Evolutionary conservation across 2,329 filamentous ascomycete species (phyloP).

Genomic region (Alternaria hordeiaustralica): DNA sequence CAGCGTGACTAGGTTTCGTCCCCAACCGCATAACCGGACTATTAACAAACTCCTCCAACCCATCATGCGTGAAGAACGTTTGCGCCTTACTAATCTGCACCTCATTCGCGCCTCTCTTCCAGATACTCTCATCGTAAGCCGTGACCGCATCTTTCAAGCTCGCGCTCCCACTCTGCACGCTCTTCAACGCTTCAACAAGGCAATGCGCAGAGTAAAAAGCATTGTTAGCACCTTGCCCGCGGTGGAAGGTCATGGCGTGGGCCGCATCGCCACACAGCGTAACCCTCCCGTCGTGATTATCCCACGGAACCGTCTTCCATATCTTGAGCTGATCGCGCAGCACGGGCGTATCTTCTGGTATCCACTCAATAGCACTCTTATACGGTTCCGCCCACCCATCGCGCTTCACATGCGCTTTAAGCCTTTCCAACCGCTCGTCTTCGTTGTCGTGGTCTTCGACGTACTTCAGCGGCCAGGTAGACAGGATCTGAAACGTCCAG

Average conservation of each 20-base stretch:
- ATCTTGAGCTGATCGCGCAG: conserved; percentile 43
- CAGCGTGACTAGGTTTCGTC: conserved; percentile 37
- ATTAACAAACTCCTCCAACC: conserved; percentile 37
- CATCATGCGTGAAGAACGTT: conserved; percentile 43
- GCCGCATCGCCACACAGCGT: conserved; percentile 49
- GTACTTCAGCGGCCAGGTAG: conserved; percentile 36
- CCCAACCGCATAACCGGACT: conserved; percentile 40
- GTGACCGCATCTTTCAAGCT: conserved; percentile 26
- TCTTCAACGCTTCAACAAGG: conserved; percentile 34
- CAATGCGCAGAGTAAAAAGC: conserved; percentile 44
- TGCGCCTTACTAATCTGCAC: conserved; percentile 42
- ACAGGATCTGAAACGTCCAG: conserved; percentile 46
- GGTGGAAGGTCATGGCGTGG: conserved; percentile 52
- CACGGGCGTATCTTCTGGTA: conserved; percentile 38
- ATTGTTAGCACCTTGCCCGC: conserved; percentile 49
- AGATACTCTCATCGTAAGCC: conserved; percentile 36
- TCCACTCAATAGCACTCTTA: conserved; percentile 42
- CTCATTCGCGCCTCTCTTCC: conserved; percentile 38
- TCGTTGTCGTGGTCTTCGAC: conserved; percentile 40
- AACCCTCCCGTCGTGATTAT: conserved; percentile 40
- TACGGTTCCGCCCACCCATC: conserved; percentile 44
- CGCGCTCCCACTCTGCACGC: conserved; percentile 12
- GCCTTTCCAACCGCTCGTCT: conserved; percentile 23
- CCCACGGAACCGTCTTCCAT: conserved; percentile 46
- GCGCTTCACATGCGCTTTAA: conserved; percentile 36